Conservation (phyloP, 78 protist species). For the Reticulomyxa filosa region DNA sequence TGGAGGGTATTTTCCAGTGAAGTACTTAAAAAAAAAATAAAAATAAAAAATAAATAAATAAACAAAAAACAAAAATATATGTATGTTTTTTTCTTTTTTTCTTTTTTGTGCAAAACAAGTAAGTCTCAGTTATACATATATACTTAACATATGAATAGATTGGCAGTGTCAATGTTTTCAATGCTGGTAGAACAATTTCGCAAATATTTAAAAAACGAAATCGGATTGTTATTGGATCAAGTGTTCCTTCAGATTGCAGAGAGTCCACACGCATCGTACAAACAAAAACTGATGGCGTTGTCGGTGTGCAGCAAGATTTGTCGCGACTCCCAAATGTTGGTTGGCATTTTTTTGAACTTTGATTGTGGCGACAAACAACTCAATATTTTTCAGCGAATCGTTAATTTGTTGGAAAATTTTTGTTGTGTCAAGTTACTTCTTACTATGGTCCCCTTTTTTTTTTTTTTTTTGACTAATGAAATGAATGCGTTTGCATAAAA, state of each 20-base stretch:
- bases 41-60: too few species aligned
- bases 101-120: too few species aligned
- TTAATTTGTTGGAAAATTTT: background rate
- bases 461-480: too few species aligned
- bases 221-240: background rate
- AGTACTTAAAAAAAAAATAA: too few species aligned
- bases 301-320: background rate
- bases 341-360: slow-evolving; percentile 3
- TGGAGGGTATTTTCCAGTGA: too few species aligned
- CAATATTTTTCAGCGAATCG: slow-evolving; percentile 1
- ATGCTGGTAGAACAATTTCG: background rate
- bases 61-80: too few species aligned
- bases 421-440: too few species aligned
- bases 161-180: background rate
- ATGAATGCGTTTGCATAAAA: too few species aligned
- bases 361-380: background rate
- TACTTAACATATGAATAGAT: too few species aligned
- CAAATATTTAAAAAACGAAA: background rate
- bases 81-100: too few species aligned
- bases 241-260: background rate
- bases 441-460: too few species aligned
- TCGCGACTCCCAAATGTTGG: slow-evolving; percentile 2
- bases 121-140: too few species aligned
- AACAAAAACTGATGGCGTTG: background rate
- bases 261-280: background rate